Conservation (phyloP, 306 rosid genomes). For the Pyrus bretschneideri region DNA sequence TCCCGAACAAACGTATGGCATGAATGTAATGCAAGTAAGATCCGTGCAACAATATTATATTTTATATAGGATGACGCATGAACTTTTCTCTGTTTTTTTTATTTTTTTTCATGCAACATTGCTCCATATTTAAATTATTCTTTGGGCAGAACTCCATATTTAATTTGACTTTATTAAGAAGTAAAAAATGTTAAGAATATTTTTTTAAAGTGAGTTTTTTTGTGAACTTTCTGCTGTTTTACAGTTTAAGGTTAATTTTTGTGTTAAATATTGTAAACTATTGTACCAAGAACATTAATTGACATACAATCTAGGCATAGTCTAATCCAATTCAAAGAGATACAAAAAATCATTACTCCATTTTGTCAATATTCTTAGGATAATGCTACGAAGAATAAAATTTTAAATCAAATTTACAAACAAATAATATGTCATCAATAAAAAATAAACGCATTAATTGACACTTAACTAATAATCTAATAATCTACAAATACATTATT, state of each 20-base stretch:
- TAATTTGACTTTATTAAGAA: not conserved
- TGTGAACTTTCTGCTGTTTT: rapidly evolving
- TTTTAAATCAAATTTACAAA: no score
- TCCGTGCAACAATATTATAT: not conserved
- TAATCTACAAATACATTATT: no score
- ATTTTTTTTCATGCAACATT: not conserved
- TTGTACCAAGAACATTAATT: no score
- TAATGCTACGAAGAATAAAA: rapidly evolving
- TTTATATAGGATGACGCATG: not conserved
- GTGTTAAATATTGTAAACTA: no score
- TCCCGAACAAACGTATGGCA: not conserved
- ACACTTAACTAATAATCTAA: rapidly evolving
- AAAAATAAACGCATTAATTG: no score
- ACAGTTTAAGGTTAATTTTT: no score
- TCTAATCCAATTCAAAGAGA: not conserved
- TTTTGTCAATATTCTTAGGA: no score
- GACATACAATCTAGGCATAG: no score
- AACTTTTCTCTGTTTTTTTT: no score
- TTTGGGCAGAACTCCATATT: not conserved
- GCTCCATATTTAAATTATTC: not conserved
- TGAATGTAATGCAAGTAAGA: not conserved
- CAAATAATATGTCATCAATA: no score
- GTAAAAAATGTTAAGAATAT: no score
- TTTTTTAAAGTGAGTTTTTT: no score
- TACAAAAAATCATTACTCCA: not conserved